Evolutionary conservation across 768 basidiomycete genomes (phyloP).

Genomic region (Hygrophoropsis aurantiaca): DNA sequence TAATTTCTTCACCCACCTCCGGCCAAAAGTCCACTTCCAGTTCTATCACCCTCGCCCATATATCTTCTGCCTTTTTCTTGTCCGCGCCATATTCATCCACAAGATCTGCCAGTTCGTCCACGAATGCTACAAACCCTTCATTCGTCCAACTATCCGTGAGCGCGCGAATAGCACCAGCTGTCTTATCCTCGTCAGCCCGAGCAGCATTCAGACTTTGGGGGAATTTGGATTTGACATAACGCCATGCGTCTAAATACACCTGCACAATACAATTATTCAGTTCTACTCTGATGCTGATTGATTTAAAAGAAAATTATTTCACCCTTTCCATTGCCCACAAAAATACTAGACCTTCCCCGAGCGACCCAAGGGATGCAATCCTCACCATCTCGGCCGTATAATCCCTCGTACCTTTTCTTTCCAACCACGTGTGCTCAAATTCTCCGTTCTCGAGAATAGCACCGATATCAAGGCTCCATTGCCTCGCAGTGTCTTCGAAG

Average conservation of each 20-base stretch:
- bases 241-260: constrained; percentile 75
- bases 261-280: no score
- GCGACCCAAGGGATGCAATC: constrained; percentile 39
- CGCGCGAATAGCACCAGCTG: constrained; percentile 35
- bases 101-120: constrained; percentile 46
- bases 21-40: constrained; percentile 67
- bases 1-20: constrained; percentile 33
- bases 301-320: no score
- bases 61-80: constrained; percentile 48
- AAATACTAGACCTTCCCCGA: constrained; percentile 69
- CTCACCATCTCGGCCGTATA: constrained; percentile 74
- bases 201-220: no score
- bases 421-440: constrained; percentile 36
- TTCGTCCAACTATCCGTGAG: constrained; percentile 66
- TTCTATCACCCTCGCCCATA: constrained; percentile 60
- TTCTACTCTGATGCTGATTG: neutral
- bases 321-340: constrained; percentile 84
- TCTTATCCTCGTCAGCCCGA: no score
- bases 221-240: constrained; percentile 40
- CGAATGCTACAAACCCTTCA: constrained; percentile 53
- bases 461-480: constrained; percentile 45
- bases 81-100: constrained; percentile 45
- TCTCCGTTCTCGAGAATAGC: constrained; percentile 13
- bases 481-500: constrained; percentile 51
- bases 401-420: constrained; percentile 61